phyloP scores from a whole-genome alignment of 2,329 filamentous ascomycete species.

The Didymosphaeria variabile region DNA sequence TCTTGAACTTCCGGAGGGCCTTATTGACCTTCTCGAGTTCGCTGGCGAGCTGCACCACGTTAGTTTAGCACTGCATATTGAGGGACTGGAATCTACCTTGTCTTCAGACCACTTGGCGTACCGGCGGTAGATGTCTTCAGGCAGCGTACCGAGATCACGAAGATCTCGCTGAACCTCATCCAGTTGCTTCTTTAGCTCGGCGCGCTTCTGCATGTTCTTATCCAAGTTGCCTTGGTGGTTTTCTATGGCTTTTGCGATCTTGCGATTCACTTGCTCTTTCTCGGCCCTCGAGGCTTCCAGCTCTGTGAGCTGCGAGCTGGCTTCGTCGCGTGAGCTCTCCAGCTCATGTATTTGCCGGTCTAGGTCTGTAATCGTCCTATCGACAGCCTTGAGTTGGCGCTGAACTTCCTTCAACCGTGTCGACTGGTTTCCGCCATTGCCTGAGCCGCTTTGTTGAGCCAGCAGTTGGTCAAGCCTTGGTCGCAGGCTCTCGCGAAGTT shows the following conservation, averaged over 20 bases:
- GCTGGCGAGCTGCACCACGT: constrained; percentile 50
- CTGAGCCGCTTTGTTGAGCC: constrained; percentile 53
- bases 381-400: constrained; percentile 80
- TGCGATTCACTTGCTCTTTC: constrained; percentile 76
- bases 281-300: constrained; percentile 68
- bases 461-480: constrained; percentile 84
- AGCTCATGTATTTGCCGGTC: constrained; percentile 75
- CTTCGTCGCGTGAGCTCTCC: constrained; percentile 75
- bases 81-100: constrained; percentile 62
- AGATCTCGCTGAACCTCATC: constrained; percentile 88
- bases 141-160: constrained; percentile 88
- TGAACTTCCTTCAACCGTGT: constrained; percentile 78
- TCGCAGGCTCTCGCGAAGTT: constrained; percentile 87
- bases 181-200: constrained; percentile 77
- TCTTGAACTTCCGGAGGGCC: constrained; percentile 92
- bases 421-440: constrained; percentile 62
- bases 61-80: constrained; percentile 16
- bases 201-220: constrained; percentile 89
- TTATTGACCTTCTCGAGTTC: constrained; percentile 90
- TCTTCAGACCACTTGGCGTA: constrained; percentile 86
- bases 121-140: constrained; percentile 91
- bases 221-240: constrained; percentile 90
- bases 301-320: constrained; percentile 63
- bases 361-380: constrained; percentile 72
- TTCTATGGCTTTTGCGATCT: constrained; percentile 79